These are phyloP conservation scores for Xylariales sp. DNA, from an alignment of 2,329 filamentous ascomycete species.

Conservation along the genomic window DNA sequence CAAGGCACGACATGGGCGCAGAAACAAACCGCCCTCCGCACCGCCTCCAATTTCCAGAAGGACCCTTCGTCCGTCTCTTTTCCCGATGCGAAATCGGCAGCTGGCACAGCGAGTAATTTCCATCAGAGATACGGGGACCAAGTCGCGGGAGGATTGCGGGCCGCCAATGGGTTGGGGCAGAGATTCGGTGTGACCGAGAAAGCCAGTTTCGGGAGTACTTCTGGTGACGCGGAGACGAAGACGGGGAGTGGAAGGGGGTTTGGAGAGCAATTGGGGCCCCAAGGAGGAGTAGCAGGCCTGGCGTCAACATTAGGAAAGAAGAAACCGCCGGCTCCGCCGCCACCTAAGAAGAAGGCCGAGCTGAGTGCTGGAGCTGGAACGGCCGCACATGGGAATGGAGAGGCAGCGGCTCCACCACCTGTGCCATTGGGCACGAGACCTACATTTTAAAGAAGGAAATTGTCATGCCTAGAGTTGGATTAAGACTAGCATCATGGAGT, in stretches of 20 bases:
- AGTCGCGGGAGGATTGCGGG: slow-evolving; percentile 54
- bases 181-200: slow-evolving; percentile 47
- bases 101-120: slow-evolving; percentile 62
- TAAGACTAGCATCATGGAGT: too few relatives aligned
- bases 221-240: too few relatives aligned
- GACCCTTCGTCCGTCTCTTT: slow-evolving; percentile 58
- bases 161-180: slow-evolving; percentile 53
- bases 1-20: slow-evolving; percentile 60
- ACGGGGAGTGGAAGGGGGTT: neutral
- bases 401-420: slow-evolving; percentile 45
- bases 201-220: neutral
- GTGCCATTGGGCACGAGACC: slow-evolving; percentile 49
- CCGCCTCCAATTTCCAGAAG: slow-evolving; percentile 54
- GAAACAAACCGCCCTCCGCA: slow-evolving; percentile 59
- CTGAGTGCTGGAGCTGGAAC: slow-evolving; percentile 24
- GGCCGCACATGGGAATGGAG: slow-evolving; percentile 20
- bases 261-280: neutral
- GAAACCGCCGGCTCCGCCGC: slow-evolving; percentile 48
- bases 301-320: slow-evolving; percentile 38
- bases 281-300: neutral
- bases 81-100: slow-evolving; percentile 53
- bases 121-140: slow-evolving; percentile 66
- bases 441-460: slow-evolving; percentile 29
- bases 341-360: slow-evolving; percentile 46
- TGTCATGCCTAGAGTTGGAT: too few relatives aligned